phyloP scores from a whole-genome alignment of 1,284 basidiomycete genomes.

The Malassezia nana region DNA sequence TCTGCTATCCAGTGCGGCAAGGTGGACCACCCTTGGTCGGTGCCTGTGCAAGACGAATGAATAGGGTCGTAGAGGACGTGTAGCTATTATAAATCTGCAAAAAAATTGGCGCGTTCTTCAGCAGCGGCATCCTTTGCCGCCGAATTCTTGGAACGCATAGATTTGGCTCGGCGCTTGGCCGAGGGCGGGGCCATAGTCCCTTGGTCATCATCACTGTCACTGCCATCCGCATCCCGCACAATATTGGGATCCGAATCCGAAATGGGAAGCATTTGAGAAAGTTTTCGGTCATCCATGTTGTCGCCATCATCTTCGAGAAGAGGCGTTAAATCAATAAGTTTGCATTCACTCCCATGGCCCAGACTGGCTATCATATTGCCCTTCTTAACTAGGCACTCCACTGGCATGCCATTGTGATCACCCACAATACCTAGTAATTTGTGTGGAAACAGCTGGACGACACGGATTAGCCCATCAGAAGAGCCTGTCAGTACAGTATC shows the following conservation, averaged over 20 bases:
- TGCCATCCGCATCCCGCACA: conserved; percentile 2
- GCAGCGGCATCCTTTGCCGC: not conserved
- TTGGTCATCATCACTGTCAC: not conserved
- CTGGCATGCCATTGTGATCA: conserved; percentile 71
- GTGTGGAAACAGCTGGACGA: conserved; percentile 78
- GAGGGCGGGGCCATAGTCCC: not conserved
- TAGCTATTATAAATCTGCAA: conserved; percentile 11
- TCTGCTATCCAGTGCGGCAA: conserved; percentile 80
- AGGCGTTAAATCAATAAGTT: conserved; percentile 67
- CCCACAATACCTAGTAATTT: conserved; percentile 80
- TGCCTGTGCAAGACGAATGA: conserved; percentile 26
- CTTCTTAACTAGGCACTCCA: conserved; percentile 67
- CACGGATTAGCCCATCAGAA: conserved; percentile 80
- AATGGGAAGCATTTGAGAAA: not conserved
- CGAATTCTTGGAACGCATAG: not conserved
- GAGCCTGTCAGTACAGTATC: conserved; percentile 74
- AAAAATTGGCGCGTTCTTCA: conserved; percentile 5
- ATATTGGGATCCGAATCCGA: not conserved
- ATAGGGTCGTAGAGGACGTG: not conserved
- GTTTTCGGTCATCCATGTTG: conserved; percentile 14
- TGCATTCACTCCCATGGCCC: conserved; percentile 78
- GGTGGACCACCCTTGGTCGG: conserved; percentile 70
- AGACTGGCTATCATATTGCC: conserved; percentile 78
- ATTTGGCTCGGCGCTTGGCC: not conserved
- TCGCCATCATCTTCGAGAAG: conserved; percentile 52